Evolutionary conservation across 306 rosid genomes (phyloP).

Genomic region (Begonia loranthoides): DNA sequence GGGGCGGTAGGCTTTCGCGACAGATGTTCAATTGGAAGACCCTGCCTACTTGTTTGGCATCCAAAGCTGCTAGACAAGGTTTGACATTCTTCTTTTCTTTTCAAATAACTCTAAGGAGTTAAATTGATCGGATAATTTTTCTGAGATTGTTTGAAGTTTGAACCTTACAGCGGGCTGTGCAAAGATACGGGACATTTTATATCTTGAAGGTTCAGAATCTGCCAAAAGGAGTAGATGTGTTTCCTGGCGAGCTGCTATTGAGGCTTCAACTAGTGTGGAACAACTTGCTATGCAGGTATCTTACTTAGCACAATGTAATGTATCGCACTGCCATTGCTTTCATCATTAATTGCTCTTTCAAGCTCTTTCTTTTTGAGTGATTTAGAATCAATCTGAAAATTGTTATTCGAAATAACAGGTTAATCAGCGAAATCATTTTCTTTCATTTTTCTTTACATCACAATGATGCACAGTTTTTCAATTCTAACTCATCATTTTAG

Average conservation of each 20-base stretch:
- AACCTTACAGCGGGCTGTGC: conserved; percentile 74
- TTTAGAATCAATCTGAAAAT: not conserved
- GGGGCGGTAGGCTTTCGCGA: conserved; percentile 94
- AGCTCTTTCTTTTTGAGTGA: not conserved
- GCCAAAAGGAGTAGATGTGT: conserved; percentile 66
- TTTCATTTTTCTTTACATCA: no score
- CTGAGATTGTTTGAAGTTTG: conserved; percentile 35
- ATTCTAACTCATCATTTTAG: not conserved
- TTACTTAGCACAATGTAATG: not conserved
- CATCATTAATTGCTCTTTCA: not conserved
- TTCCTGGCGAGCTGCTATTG: conserved; percentile 91
- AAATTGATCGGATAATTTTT: conserved; percentile 24
- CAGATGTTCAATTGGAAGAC: conserved; percentile 70
- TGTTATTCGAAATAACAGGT: no score
- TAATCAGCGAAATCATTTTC: no score
- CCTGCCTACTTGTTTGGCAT: conserved; percentile 58
- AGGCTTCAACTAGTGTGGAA: conserved; percentile 63
- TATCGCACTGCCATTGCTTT: conserved; percentile 1
- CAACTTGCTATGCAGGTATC: conserved; percentile 86
- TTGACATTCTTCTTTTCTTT: conserved; percentile 10
- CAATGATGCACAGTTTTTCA: not conserved
- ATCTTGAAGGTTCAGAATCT: conserved; percentile 90
- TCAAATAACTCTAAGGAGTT: not conserved
- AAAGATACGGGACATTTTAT: conserved; percentile 67
- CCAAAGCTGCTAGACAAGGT: conserved; percentile 98